Evolutionary conservation across 345 rosid genomes (phyloP), one percentile per base, ranked within the genome.

Genomic region (Erucastrum elatum): DNA sequence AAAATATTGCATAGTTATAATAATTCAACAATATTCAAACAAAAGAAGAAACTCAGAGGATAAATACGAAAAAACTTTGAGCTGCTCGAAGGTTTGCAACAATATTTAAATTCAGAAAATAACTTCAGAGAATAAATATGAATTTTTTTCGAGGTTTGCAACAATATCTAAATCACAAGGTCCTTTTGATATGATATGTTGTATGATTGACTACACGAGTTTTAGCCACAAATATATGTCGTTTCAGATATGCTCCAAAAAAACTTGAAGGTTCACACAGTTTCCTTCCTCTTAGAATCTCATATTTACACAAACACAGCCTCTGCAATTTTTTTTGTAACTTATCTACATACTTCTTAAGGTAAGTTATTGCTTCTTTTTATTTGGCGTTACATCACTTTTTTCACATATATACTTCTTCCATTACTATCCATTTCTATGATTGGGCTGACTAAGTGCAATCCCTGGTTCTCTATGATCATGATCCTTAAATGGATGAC

Each of bases 61-160:
- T 70, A 77, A 77, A 70, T 71, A 77, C 71, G 66, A 64, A 64
- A 62, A 64, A 61, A 62, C 75, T 77, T 77, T 51, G 75, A 77
- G 68, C 74, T 60, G 66, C 65, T n/a, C 37, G 65, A 75, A 66
- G 60, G 21, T 21, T 21, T 21, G 21, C 21, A 21, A 21, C 21
- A 21, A 21, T 21, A 21, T 21, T 21, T 21, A 21, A 21, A 21
- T 21, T 21, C 21, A 21, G 21, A 21, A 21, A 21, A 21, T 21
- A 21, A 21, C 21, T 21, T 21, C 21, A 21, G 21, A 21, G 21
- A 21, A 21, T 21, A 21, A 21, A 21, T 21, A 21, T 21, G 21
- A 21, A 21, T 21, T 21, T 21, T 21, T 21, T 21, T 21, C 21
- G 30, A 61, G 9, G 37, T 61, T 61, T 61, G 15, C 30, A 61